Evolutionary conservation across 2,329 filamentous ascomycete species (phyloP).

Genomic region (Metarhizium anisopliae): DNA sequence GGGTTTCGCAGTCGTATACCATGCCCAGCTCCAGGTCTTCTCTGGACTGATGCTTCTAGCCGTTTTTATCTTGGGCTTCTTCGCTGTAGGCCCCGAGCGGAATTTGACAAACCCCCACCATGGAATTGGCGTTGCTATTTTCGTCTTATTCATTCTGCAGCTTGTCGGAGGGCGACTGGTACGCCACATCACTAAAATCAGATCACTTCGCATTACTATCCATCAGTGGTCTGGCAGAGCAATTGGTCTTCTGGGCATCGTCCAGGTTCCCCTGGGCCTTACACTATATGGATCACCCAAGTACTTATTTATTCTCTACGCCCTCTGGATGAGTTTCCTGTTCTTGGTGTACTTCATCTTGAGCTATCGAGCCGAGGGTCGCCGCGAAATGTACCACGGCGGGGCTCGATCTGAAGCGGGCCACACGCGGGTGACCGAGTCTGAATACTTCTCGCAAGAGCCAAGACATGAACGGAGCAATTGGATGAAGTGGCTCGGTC

Average conservation of each 20-base stretch:
- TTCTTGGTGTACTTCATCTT: constrained; percentile 72
- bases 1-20: constrained; percentile 54
- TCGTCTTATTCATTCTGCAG: constrained; percentile 63
- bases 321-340: constrained; percentile 66
- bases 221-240: constrained; percentile 83
- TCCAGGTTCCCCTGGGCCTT: constrained; percentile 80
- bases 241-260: constrained; percentile 71
- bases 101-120: constrained; percentile 77
- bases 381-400: constrained; percentile 45
- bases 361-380: constrained; percentile 56
- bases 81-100: constrained; percentile 65
- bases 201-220: constrained; percentile 49
- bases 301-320: constrained; percentile 75
- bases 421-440: constrained; percentile 29
- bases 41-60: constrained; percentile 60
- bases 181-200: constrained; percentile 37
- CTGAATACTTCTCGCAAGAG: constrained; percentile 29
- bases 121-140: constrained; percentile 73
- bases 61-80: constrained; percentile 65
- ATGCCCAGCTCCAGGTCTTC: constrained; percentile 66
- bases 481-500: constrained; percentile 38
- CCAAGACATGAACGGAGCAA: constrained; percentile 22
- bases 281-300: constrained; percentile 88
- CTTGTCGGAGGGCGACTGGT: constrained; percentile 60
- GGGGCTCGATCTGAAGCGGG: constrained; percentile 45